Evolutionary conservation across 768 basidiomycete genomes (phyloP), one percentile per base, ranked within the genome.

Genomic region (Clitopilus hobsonii): DNA sequence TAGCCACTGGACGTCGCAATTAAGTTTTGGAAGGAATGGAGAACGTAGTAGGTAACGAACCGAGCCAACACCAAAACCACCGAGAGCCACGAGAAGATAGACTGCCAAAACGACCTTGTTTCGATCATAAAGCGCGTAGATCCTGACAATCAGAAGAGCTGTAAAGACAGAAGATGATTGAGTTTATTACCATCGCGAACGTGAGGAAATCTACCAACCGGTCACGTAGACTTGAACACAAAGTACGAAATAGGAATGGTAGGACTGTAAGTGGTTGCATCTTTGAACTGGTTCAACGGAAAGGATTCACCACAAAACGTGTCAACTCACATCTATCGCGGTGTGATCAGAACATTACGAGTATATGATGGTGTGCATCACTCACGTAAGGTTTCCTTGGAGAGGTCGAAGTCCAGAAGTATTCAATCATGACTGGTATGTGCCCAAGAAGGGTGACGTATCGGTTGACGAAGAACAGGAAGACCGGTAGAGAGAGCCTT

Each of bases 121-220:
- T 6, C 71, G 67, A 16, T 67, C 68, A 53, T 74, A 79, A 5
- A 79, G 60, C 10, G 77, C 77, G 53, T 74, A 74, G 48, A 70
- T 74, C 6, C 77, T 69, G 66, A 78, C 74, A 6, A 74, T 72
- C 45, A 76, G 65, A 36, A 70, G 58, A n/a, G 57, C 70, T 69
- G 45, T 6, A 50, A 6, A 23, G 24, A 16, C 8, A 16, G 13
- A 6, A 3, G 6, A 1, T 8, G 27, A 49, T 36, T n/a, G 10
- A 11, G 8, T 4, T 36, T 14, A 11, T 36, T 11, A 11, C n/a
- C 3, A 36, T 36, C n/a, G 13, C 32, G 13, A n/a, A n/a, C n/a
- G n/a, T 11, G 4, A 3, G 32, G 32, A 36, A 10, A 36, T n/a
- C n/a, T n/a, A 36, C 32, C 13, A 14, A 36, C 32, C 32, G 4